Percentiles rank a stretch among this genome's conserved stretches.
Conservation (phyloP, 805 yeast genomes). For the Candida broadrunensis region DNA sequence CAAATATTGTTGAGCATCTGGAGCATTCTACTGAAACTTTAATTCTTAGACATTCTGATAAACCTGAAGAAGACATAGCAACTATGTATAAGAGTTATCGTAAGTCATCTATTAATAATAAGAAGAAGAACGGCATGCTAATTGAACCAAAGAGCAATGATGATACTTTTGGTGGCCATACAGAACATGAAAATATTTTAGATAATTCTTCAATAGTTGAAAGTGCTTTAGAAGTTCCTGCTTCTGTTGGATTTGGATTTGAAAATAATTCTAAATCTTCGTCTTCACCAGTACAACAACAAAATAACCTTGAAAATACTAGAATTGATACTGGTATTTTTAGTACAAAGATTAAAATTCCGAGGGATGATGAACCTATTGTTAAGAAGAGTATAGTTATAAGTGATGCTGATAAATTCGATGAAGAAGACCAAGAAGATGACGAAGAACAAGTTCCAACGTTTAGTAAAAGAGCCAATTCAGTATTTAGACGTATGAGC, state of each 20-base stretch:
- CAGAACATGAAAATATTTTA: constrained; percentile 3
- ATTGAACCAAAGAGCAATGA: constrained; percentile 5
- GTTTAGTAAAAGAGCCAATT: constrained; percentile 4
- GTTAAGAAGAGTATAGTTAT: background rate
- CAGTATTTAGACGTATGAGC: constrained; percentile 23
- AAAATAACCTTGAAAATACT: background rate
- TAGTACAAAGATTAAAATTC: constrained; percentile 15
- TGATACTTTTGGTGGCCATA: background rate
- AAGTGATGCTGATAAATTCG: background rate
- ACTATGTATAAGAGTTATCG: constrained; percentile 26
- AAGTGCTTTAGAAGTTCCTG: background rate
- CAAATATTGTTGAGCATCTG: constrained; percentile 19
- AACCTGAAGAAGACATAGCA: constrained; percentile 14
- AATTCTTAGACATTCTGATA: constrained; percentile 8
- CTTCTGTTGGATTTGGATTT: background rate
- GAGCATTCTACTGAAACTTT: constrained; percentile 26
- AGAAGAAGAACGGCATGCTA: constrained; percentile 7
- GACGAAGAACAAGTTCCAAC: background rate
- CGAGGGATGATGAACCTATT: background rate
- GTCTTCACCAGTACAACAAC: background rate
- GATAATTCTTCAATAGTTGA: background rate
- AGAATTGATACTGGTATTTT: constrained; percentile 21
- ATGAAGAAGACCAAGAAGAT: constrained; percentile 3
- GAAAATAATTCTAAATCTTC: background rate
- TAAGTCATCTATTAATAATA: constrained; percentile 4